Base-by-base conservation (phyloP, 805 yeast species). In the Starmerella bombi region DNA sequence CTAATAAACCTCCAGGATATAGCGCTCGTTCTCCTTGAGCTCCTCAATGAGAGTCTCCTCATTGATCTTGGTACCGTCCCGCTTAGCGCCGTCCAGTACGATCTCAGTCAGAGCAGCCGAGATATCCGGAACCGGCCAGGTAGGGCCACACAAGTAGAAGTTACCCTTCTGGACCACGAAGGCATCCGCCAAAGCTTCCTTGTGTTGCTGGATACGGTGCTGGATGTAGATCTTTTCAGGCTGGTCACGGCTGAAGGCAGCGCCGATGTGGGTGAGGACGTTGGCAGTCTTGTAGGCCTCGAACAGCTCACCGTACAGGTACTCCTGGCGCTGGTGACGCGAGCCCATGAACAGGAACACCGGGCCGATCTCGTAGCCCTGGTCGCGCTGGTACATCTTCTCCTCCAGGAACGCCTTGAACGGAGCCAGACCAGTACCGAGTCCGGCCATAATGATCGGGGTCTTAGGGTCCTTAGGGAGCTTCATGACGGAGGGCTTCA, bases 91-190 rank as follows among this genome's bases (percentile, higher is more conserved):
- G 34, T 71, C 70, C 19, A 62, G 61, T 38, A 85, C 70, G 52
- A 88, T 80, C 49, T 83, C 94, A 56, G 80, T 80, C 51, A 88
- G 67, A 54, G 94, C 93, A 33, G 78, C 80, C 39, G 94, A 81
- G 54, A 88, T 81, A 60, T 86, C 95, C 9, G 97, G 95, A 56
- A 88, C 96, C 25, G 97, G 97, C 97, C 97, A 88, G 2, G 96
- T 88, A 32, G 97, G 97, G 48, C 97, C 97, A 75, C 97, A 88
- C 59, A 88, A 70, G 66, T 88, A 88, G 73, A 88, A 88, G 20
- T 85, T 77, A 43, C 97, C 97, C 43, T 77, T 66, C 64, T 85
- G 71, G 48, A 67, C 64, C 33, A 77, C 79, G 61, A 88, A 74
- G 37, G 94, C 86, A 32, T 75, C 81, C 36, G 80, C 80, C 61